Base-by-base conservation (phyloP, 257 asterid genomes). In the Jasminum sambac region DNA sequence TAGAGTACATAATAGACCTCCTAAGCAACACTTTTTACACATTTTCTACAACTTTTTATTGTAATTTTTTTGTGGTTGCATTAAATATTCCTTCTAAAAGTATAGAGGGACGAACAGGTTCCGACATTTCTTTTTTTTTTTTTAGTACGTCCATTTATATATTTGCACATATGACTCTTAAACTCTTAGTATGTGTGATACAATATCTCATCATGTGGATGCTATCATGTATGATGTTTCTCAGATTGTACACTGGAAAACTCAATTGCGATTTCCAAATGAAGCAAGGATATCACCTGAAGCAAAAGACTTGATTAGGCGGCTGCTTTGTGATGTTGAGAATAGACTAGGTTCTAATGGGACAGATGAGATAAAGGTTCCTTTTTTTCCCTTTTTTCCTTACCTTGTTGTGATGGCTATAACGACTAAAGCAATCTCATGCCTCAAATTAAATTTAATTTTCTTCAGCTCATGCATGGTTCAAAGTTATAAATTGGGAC, bases 191-290 rank as follows among this genome's bases (percentile, higher is more conserved):
- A 40, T 68, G 48, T 48, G 71, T 72, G 36, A 63, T 64, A 61
- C 63, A 39, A 43, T 42, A n/a, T 46, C 39, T 21, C 5, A 11
- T 50, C 24, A 24, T 60, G 39, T 55, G 67, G 55, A 64, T 72
- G 68, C 44, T 61, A 57, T 42, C 38, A 17, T 68, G 34, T 70
- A 21, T 44, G 9, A 77, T 70, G 55, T 63, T 34, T 43, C 24
- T 50, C 81, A 91, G 97, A 91, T 86, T 73, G 93, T 89, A 68
- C 84, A 85, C 60, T 91, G 96, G 97, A 85, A 79, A 75, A 81
- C 78, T 71, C 82, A 86, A 76, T 84, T 89, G 64, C 78, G 39
- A 71, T 91, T 91, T 76, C 97, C 97, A 34, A 73, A 69, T 36
- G 88, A 86, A 67, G 79, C 87, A 70, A 83, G 88, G 84, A 9